Evolutionary conservation across 345 rosid species (phyloP).

Genomic region (Arabidopsis arenosa): DNA sequence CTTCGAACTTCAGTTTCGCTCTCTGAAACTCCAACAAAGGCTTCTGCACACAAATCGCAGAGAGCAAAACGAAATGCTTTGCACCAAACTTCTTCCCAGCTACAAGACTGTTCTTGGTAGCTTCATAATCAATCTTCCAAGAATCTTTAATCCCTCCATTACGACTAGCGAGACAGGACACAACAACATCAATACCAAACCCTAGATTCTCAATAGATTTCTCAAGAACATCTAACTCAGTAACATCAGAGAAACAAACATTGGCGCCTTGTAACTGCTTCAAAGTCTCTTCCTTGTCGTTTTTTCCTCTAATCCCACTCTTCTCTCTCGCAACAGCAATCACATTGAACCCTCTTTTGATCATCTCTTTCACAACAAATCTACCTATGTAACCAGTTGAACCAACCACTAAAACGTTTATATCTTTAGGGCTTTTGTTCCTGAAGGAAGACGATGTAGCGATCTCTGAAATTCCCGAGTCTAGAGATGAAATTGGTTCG

Average conservation of each 20-base stretch:
- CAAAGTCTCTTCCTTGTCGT: slow-evolving; percentile 67
- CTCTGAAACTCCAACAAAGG: slow-evolving; percentile 90
- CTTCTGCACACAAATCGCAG: slow-evolving; percentile 93
- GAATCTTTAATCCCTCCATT: slow-evolving; percentile 89
- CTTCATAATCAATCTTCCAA: slow-evolving; percentile 93
- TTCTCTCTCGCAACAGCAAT: slow-evolving; percentile 81
- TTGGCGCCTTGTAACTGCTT: slow-evolving; percentile 65
- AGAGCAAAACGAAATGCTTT: slow-evolving; percentile 79
- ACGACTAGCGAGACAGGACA: slow-evolving; percentile 94
- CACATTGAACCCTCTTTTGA: slow-evolving; percentile 82
- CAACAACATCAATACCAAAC: slow-evolving; percentile 70
- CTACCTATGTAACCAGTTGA: slow-evolving; percentile 96
- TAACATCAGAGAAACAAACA: slow-evolving; percentile 89
- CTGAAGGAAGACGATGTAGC: slow-evolving; percentile 57
- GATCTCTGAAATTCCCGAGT: slow-evolving; percentile 44
- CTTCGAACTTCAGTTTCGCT: slow-evolving; percentile 88
- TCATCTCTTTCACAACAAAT: slow-evolving; percentile 79
- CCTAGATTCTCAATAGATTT: slow-evolving; percentile 57
- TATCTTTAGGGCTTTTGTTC: slow-evolving; percentile 60
- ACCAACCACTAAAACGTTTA: slow-evolving; percentile 81
- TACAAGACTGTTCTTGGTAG: slow-evolving; percentile 80
- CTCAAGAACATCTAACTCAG: slow-evolving; percentile 57
- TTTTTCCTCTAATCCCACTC: slow-evolving; percentile 77
- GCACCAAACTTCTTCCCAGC: slow-evolving; percentile 86
- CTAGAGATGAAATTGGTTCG: slow-evolving; percentile 52